Evolutionary conservation across 2,329 filamentous ascomycete species (phyloP), one percentile per base, ranked within the genome.

Genomic region (Exserohilum turcica): DNA sequence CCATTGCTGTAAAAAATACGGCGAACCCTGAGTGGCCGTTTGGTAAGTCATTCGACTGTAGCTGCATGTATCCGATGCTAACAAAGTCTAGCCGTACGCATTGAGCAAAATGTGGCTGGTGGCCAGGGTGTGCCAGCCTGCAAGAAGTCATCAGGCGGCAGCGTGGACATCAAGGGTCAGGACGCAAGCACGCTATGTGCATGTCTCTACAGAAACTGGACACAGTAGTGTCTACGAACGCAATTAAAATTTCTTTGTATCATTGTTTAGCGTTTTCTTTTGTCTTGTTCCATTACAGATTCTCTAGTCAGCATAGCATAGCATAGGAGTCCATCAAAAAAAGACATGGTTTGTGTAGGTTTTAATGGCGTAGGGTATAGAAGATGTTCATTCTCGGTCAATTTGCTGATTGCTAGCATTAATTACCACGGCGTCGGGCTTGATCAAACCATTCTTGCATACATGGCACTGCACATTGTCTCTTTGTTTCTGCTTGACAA

Each of bases 81-180:
- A 59, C 47, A 5, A n/a, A 13, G 18, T 16, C 8, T 38, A 71
- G 80, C 83, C 15, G 79, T 86, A 1, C 79, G 84, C 43, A 74
- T 88, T 33, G 74, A 77, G 48, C 81, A 87, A 70, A 68, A 76
- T 24, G 80, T 82, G 57, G 70, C 64, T 1, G 78, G 80, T 8
- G 82, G 79, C 2, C 32, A 73, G 2, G 77, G 78, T 6, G 76
- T 81, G 3, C 86, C 86, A 1, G 77, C 78, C 16, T 89, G 87
- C 68, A 78, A 77, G 59, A 74, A 74, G 52, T 73, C 66, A 24
- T 63, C 61, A 2, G 77, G 76, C 9, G 64, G 73, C 7, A 56
- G 67, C 42, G 66, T 79, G 19, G 65, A 64, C 3, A 55, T 79
- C 7, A 56, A 64, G 12, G 57, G 75, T 5, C 68, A 76, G 61